Conservation (phyloP, 1,139 yeast genomes). For the Barnettozyma hawaiiensis region DNA sequence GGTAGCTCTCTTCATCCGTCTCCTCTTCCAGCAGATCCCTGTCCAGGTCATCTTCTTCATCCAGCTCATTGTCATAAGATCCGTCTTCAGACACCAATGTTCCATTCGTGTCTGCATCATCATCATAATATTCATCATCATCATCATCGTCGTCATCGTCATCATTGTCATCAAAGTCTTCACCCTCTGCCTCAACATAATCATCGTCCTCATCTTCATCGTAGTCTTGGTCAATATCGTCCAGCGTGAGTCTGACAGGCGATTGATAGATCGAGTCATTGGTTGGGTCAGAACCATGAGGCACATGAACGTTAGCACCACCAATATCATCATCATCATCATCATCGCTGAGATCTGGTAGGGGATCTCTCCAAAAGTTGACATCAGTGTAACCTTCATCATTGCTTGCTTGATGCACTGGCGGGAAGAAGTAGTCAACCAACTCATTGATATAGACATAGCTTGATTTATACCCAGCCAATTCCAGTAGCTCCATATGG, state of each 20-base stretch:
- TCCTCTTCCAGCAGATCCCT: slow-evolving; percentile 13
- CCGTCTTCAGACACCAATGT: slow-evolving; percentile 2
- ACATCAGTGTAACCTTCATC: slow-evolving; percentile 79
- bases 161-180: slow-evolving; percentile 12
- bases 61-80: slow-evolving; percentile 13
- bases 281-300: slow-evolving; percentile 2
- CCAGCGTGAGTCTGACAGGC: slow-evolving; percentile 13
- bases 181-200: slow-evolving; percentile 14
- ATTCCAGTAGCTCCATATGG: slow-evolving; percentile 90
- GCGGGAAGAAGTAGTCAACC: slow-evolving; percentile 97
- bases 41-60: slow-evolving; percentile 14
- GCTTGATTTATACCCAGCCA: slow-evolving; percentile 87
- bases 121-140: slow-evolving; percentile 18
- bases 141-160: slow-evolving; percentile 12
- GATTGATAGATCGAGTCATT: slow-evolving; percentile 4
- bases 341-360: slow-evolving; percentile 46
- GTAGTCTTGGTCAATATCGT: slow-evolving; percentile 20
- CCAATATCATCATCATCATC: slow-evolving; percentile 32
- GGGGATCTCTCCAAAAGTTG: slow-evolving; percentile 86
- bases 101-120: slow-evolving; percentile 12
- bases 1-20: slow-evolving; percentile 4
- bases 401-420: slow-evolving; percentile 44
- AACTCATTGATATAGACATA: slow-evolving; percentile 88
- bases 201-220: slow-evolving; percentile 17
- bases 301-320: slow-evolving; percentile 26